A percentile compares a stretch with the other conserved stretches of the same genome.
These are phyloP conservation scores for Mrakiaceae sp. DNA, from an alignment of 1,284 basidiomycete species.

Conservation along the genomic window DNA sequence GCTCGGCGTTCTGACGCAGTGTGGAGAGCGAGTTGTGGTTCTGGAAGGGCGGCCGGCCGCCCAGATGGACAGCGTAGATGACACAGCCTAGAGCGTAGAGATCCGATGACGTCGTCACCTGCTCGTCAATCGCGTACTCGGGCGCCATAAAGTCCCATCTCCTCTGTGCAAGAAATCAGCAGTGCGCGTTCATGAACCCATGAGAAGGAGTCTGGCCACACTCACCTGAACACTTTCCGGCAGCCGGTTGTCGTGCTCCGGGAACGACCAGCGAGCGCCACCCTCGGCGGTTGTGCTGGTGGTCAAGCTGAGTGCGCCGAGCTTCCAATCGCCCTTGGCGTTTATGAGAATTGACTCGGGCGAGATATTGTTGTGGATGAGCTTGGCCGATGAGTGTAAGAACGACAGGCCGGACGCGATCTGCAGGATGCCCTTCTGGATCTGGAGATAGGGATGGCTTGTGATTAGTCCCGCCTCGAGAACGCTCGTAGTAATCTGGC, in stretches of 20 bases:
- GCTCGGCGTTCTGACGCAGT: conserved; percentile 67
- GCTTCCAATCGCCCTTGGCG: conserved; percentile 95
- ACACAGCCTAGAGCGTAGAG: conserved; percentile 90
- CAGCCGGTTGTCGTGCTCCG: conserved; percentile 69
- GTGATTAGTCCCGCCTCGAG: not conserved
- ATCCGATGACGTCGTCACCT: conserved; percentile 73
- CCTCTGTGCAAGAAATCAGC: conserved; percentile 56
- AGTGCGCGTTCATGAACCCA: not conserved
- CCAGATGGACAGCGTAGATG: conserved; percentile 79
- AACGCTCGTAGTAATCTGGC: not conserved
- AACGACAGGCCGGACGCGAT: conserved; percentile 87
- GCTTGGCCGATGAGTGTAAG: conserved; percentile 76
- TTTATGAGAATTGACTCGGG: conserved; percentile 74
- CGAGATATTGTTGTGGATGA: conserved; percentile 84
- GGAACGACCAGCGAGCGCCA: conserved; percentile 73
- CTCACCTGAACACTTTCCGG: conserved; percentile 39
- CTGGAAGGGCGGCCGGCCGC: conserved; percentile 74
- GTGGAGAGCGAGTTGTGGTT: conserved; percentile 73
- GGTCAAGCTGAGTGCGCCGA: conserved; percentile 70
- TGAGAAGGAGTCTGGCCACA: not conserved
- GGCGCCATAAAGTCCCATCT: conserved; percentile 95
- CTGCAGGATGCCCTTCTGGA: conserved; percentile 92
- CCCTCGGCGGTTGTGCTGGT: conserved; percentile 62
- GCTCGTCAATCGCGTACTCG: conserved; percentile 86
- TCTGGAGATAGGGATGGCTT: conserved; percentile 41